Base-by-base conservation (phyloP, 805 yeast species). In the Citeromyces matritensis region DNA sequence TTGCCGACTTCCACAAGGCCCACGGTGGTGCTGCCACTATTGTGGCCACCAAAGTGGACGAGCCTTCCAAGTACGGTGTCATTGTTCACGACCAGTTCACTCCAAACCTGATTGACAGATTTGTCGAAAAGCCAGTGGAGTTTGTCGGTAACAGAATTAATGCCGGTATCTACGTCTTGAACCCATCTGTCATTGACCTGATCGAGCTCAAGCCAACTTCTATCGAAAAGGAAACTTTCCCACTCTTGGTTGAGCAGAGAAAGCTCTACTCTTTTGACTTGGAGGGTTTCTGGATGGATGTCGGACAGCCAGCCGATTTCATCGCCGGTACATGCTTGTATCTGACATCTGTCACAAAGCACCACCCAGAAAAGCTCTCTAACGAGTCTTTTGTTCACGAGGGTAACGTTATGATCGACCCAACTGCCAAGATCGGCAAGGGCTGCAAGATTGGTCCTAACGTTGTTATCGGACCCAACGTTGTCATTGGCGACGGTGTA, bases 231-330 rank as follows among this genome's bases (percentile, higher is more conserved):
- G 99, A 91, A 72, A 86, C 96, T 46, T 91, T 91, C 95, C 99
- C 99, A 50, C 63, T 67, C 49, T 73, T 91, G 49, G 96, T 93
- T 43, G 93, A 82, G 62, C 65, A 78, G 55, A 85, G 79, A 53
- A 70, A 78, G 38, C 71, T 91, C 50, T 91, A 77, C 71, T 86
- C 97, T 34, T 91, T 82, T 53, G 99, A 91, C 61, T 74, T 91
- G 53, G 96, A 91, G 69, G 97, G 98, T 44, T 91, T 76, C 82
- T 91, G 99, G 99, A 91, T 91, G 98, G 99, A 91, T 61, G 96
- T 91, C 46, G 99, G 99, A 61, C 99, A 91, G 70, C 99, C 99
- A 72, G 91, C 88, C 74, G 99, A 91, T 64, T 91, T 85, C 77
- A 64, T 91, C 43, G 76, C 95, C 37, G 99, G 99, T 60, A 83